These are phyloP conservation scores for Sphaerulina musiva DNA, from an alignment of 2,329 filamentous ascomycete species.

Conservation along the genomic window DNA sequence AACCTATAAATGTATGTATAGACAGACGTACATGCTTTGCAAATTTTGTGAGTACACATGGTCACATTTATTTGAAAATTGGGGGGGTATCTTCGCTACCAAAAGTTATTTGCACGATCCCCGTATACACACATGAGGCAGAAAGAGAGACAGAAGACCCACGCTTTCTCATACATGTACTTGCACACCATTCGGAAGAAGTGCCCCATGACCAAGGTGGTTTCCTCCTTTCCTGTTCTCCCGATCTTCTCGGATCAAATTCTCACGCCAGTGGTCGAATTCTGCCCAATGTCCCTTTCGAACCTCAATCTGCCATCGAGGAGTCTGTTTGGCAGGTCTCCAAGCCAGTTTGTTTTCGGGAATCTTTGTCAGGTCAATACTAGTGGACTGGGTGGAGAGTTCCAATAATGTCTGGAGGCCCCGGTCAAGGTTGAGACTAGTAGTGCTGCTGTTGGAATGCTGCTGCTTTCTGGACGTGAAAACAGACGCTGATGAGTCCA, in stretches of 20 bases:
- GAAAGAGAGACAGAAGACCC: too few species aligned
- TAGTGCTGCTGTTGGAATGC: constrained; percentile 20
- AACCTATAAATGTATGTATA: too few species aligned
- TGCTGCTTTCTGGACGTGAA: constrained; percentile 42
- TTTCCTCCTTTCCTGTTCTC: not conserved
- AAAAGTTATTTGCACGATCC: not conserved
- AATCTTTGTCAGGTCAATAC: constrained; percentile 55
- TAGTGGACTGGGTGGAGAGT: constrained; percentile 50
- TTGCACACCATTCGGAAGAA: not conserved
- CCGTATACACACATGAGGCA: too few species aligned
- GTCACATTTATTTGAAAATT: too few species aligned
- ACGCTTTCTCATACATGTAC: not conserved
- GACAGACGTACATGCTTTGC: too few species aligned
- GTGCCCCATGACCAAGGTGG: not conserved
- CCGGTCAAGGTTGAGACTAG: constrained; percentile 54
- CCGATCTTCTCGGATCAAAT: not conserved
- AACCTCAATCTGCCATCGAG: constrained; percentile 60
- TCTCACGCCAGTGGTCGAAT: constrained; percentile 5
- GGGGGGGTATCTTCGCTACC: constrained; percentile 6
- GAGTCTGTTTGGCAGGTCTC: constrained; percentile 58
- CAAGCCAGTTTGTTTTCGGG: constrained; percentile 58
- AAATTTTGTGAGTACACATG: too few species aligned
- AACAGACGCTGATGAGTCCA: not conserved
- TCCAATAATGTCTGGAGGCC: constrained; percentile 59
- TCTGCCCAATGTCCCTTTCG: constrained; percentile 58